Conservation (phyloP, 257 asterid species). For the Rehmannia glutinosa region DNA sequence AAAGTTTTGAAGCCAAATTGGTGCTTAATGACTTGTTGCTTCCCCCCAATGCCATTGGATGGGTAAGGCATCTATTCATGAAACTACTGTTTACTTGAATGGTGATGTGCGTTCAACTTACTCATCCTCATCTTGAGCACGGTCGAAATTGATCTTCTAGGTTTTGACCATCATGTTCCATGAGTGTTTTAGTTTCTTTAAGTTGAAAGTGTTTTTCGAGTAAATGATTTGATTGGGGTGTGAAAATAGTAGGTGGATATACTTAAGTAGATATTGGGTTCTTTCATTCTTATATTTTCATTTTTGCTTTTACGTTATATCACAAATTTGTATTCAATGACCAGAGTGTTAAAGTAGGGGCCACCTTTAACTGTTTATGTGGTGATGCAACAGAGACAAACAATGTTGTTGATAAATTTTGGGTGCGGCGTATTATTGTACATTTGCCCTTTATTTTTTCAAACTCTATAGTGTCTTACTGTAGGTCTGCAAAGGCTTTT, state of each 20-base stretch:
- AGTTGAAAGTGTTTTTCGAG: background rate
- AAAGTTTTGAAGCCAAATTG: slow-evolving; percentile 84
- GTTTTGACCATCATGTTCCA: background rate
- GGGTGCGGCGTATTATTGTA: background rate
- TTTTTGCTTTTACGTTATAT: background rate
- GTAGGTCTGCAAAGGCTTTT: background rate
- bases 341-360: background rate
- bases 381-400: background rate
- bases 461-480: background rate
- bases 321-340: background rate
- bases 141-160: background rate
- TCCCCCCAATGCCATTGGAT: slow-evolving; percentile 84
- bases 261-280: slow-evolving; percentile 2
- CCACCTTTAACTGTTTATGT: background rate
- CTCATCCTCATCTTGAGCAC: no score
- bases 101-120: background rate
- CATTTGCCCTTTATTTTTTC: background rate
- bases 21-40: slow-evolving; percentile 95
- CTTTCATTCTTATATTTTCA: background rate
- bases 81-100: slow-evolving; percentile 10
- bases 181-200: slow-evolving; percentile 1
- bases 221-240: background rate
- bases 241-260: slow-evolving; percentile 2
- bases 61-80: slow-evolving; percentile 57
- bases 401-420: background rate